Evolutionary conservation across 352 stramenopile genomes (phyloP), one percentile per base, ranked within the genome.

Genomic region (Phytophthora aleatoria): DNA sequence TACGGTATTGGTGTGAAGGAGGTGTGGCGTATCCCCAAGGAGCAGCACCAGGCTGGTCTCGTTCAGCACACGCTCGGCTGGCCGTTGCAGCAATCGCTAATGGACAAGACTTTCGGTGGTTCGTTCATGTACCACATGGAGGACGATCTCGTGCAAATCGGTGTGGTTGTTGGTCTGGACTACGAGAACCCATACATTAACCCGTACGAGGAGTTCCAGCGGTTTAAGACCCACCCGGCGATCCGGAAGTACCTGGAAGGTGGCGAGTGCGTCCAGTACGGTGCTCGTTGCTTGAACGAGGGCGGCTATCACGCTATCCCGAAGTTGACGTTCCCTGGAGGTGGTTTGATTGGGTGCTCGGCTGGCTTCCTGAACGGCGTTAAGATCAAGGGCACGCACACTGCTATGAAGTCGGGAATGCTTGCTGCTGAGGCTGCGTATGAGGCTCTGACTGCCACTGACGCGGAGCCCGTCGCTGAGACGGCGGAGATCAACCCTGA

Each of bases 1-100:
- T 99, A 99, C 75, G 97, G 97, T 26, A 85, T 99, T 27, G 98
- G 98, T n/a, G 94, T 99, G 64, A 99, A 99, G 81, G 98, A 99
- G 77, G 97, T 96, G 58, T 96, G 87, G 87, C 83, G 83, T 43
- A 83, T 97, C 33, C 94, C 96, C 4, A 89, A 96, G 73, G 95
- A 98, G 57, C 90, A 98, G 51, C 97, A 98, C 76, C 84, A 97
- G 71, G 76, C 91, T 36, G 98, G 98, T 57, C 81, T 89, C 43
- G 96, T 99, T 28, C 97, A 99, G 81, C 98, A 99, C 88, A 99
- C 97, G 31, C 77, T 99, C 31, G 98, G 98, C 42, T 99, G 91
- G 93, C 98, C 98, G 24, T 79, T 99, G 41, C 95, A 99, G 67
- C 83, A 76, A n/a, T 83, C 72, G 45, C 33, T 91, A 10, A 85